phyloP scores from a whole-genome alignment of 805 yeast genomes.

The Kodamaea kaohsiungensis region DNA sequence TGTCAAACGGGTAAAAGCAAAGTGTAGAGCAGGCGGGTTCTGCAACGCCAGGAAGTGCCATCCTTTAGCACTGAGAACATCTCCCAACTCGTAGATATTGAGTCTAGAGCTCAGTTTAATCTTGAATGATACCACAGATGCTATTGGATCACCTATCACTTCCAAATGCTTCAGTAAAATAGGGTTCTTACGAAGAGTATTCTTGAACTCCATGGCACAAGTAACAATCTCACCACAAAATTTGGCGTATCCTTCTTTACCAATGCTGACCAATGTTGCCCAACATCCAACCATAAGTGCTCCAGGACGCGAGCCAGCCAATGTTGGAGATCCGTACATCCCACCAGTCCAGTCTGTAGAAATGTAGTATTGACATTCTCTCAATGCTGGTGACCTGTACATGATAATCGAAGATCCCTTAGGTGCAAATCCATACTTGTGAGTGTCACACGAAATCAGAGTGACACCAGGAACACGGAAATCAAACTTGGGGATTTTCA shows the following conservation, averaged over 20 bases:
- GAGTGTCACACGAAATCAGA: constrained; percentile 98
- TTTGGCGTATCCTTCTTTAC: constrained; percentile 76
- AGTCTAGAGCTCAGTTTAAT: constrained; percentile 40
- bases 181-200: constrained; percentile 43
- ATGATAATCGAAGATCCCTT: constrained; percentile 92
- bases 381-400: constrained; percentile 70
- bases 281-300: constrained; percentile 98
- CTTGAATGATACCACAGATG: constrained; percentile 79
- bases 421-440: constrained; percentile 97
- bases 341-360: constrained; percentile 92
- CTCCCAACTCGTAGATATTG: constrained; percentile 79
- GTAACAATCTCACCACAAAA: constrained; percentile 66
- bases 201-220: constrained; percentile 61
- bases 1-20: constrained; percentile 81
- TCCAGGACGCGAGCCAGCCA: constrained; percentile 97
- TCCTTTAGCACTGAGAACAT: constrained; percentile 61
- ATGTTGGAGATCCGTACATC: constrained; percentile 91
- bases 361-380: constrained; percentile 83
- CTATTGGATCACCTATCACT: constrained; percentile 82
- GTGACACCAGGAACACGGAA: constrained; percentile 89
- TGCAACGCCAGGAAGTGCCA: constrained; percentile 93
- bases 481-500: constrained; percentile 62
- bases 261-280: constrained; percentile 86
- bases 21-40: constrained; percentile 86
- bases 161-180: constrained; percentile 53